Base-by-base conservation (phyloP, 129 eudicot species). In the Sambucus nigra region DNA sequence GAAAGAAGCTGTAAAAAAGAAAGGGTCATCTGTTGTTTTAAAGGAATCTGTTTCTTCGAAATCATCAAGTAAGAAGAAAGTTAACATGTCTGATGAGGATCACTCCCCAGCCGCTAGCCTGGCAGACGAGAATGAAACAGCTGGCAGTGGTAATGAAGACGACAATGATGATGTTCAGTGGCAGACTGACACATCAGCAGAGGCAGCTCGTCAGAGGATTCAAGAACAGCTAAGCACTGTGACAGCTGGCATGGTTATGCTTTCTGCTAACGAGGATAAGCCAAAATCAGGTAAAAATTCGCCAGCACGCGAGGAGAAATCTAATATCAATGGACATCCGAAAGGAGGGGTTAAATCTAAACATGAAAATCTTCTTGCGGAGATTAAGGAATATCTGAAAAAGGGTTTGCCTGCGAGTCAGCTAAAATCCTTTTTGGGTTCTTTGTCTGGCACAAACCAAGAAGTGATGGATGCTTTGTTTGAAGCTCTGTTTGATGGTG, bases 191-290 rank as follows among this genome's bases (percentile, higher is more conserved):
- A 72, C 73, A 1, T 72, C 73, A 7, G 15, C 20, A 0, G 73
- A 66, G 56, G 78, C 78, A 32, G 78, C 78, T 48, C 59, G 50
- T 11, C 68, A 53, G 21, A 45, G 78, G 45, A 66, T 72, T 16
- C 60, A 66, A 22, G 78, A 72, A 56, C 73, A 66, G 53, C 69
- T 72, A 5, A 66, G 66, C 60, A 20, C 78, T 23, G 65, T 55
- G 1, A 72, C 78, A 1, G 57, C 78, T 18, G 65, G 59, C 26
- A 72, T 72, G 78, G 78, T 72, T 47, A 59, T 72, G 60, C 64
- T 72, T 3, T 18, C 65, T 2, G 44, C 69, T 6, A 16, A 18
- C 2, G 78, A 72, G 46, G 60, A 70, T 35, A 46, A 69, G 63
- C 32, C 29, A 1, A 61, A 61, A 31, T 27, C 33, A 12, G 47